phyloP scores from a whole-genome alignment of 2,329 filamentous ascomycete genomes.

The Epichloe baconii region DNA sequence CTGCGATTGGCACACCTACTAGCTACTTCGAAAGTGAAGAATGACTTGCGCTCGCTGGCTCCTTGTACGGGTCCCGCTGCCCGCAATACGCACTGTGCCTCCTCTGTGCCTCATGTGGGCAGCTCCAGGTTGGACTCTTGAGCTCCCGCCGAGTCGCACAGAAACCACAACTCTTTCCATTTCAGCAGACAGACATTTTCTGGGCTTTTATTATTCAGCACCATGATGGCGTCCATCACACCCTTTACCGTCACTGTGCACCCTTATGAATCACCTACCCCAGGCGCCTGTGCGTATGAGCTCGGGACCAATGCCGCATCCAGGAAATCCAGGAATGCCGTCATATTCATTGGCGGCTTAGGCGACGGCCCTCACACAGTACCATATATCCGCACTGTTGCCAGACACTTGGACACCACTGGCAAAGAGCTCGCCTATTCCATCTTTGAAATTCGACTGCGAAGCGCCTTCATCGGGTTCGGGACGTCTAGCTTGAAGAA shows the following conservation, averaged over 20 bases:
- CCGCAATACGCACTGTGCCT: neutral
- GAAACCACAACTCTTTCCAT: neutral
- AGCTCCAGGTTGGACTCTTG: neutral
- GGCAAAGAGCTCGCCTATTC: conserved; percentile 30
- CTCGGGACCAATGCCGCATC: conserved; percentile 22
- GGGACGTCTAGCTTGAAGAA: conserved; percentile 36
- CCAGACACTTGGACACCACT: conserved; percentile 26
- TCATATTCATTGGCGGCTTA: conserved; percentile 60
- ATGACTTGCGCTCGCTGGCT: no score
- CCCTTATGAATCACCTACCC: conserved; percentile 28
- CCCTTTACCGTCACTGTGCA: conserved; percentile 34
- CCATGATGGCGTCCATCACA: conserved; percentile 14
- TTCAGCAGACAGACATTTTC: neutral
- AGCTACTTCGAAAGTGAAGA: no score
- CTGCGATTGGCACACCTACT: no score
- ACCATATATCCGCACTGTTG: conserved; percentile 38
- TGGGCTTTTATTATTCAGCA: neutral
- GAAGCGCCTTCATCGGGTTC: conserved; percentile 40
- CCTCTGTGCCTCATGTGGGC: neutral
- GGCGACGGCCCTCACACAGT: conserved; percentile 56
- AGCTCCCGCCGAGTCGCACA: neutral
- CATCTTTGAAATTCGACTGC: conserved; percentile 42
- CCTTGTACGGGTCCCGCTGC: no score
- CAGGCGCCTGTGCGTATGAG: conserved; percentile 34
- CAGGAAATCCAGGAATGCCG: conserved; percentile 42